Evolutionary conservation across 352 stramenopile species (phyloP).

Genomic region (Stramenopiles sp.): DNA sequence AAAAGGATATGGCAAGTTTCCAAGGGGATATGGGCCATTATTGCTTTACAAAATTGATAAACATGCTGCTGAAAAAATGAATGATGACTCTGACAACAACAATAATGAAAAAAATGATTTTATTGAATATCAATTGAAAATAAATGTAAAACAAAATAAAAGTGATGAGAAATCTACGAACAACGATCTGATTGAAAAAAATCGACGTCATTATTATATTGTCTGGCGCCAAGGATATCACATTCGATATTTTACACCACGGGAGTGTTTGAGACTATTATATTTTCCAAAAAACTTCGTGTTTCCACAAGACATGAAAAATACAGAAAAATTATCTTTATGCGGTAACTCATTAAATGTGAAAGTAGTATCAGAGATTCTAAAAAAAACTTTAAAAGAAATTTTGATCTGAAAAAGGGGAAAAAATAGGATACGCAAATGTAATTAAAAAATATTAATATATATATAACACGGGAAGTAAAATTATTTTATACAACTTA

Average conservation of each 20-base stretch:
- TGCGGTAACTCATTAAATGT: background rate
- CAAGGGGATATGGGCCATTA: background rate
- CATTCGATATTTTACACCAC: background rate
- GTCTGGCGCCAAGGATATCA: background rate
- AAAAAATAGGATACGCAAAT: too few relatives aligned
- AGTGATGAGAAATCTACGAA: background rate
- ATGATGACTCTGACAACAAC: too few relatives aligned
- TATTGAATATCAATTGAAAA: background rate
- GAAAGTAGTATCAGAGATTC: background rate
- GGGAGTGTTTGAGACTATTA: background rate
- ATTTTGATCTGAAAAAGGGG: too few relatives aligned
- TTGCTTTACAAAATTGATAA: background rate
- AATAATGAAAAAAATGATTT: background rate
- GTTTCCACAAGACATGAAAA: background rate
- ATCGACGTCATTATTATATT: background rate
- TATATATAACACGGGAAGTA: too few relatives aligned
- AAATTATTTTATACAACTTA: too few relatives aligned
- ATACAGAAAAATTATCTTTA: background rate
- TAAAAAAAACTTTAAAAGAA: background rate
- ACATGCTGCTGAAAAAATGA: background rate
- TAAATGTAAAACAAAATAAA: background rate
- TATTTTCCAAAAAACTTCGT: background rate
- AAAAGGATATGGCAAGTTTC: background rate
- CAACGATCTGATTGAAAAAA: background rate
- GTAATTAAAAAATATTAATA: too few relatives aligned